Conservation (phyloP, 805 yeast species). For the Saccharomycopsis oosterbeekiorum region DNA sequence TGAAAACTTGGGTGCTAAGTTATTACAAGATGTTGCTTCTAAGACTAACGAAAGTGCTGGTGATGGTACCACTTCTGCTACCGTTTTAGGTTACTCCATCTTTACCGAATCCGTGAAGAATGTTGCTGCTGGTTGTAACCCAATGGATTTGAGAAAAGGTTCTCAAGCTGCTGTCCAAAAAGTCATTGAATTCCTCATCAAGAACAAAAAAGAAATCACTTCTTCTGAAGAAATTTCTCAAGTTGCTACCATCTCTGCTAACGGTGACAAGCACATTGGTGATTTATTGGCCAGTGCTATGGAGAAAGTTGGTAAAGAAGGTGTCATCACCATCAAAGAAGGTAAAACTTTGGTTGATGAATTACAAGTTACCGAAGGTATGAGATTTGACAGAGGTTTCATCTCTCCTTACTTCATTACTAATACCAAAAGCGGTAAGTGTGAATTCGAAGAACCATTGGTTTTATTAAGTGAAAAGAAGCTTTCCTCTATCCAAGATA, state of each 20-base stretch:
- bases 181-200: slow-evolving; percentile 73
- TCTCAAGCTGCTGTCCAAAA: slow-evolving; percentile 95
- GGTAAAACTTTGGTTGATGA: slow-evolving; percentile 96
- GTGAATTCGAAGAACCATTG: slow-evolving; percentile 90
- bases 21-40: slow-evolving; percentile 92
- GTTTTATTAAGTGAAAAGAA: slow-evolving; percentile 85
- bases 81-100: slow-evolving; percentile 90
- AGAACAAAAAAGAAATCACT: slow-evolving; percentile 86
- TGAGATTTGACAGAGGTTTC: slow-evolving; percentile 96
- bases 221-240: slow-evolving; percentile 93
- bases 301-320: slow-evolving; percentile 98
- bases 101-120: slow-evolving; percentile 92
- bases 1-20: slow-evolving; percentile 93
- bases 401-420: slow-evolving; percentile 95
- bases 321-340: slow-evolving; percentile 95
- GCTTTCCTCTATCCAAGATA: slow-evolving; percentile 80
- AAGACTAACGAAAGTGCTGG: slow-evolving; percentile 97
- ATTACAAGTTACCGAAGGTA: slow-evolving; percentile 95
- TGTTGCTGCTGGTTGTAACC: slow-evolving; percentile 98
- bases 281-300: slow-evolving; percentile 84
- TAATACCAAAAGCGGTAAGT: slow-evolving; percentile 85
- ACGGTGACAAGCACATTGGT: slow-evolving; percentile 92
- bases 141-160: slow-evolving; percentile 96
- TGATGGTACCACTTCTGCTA: slow-evolving; percentile 97
- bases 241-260: slow-evolving; percentile 96